Evolutionary conservation across 2,329 filamentous ascomycete species (phyloP).

Genomic region (Aschersonia sp.): DNA sequence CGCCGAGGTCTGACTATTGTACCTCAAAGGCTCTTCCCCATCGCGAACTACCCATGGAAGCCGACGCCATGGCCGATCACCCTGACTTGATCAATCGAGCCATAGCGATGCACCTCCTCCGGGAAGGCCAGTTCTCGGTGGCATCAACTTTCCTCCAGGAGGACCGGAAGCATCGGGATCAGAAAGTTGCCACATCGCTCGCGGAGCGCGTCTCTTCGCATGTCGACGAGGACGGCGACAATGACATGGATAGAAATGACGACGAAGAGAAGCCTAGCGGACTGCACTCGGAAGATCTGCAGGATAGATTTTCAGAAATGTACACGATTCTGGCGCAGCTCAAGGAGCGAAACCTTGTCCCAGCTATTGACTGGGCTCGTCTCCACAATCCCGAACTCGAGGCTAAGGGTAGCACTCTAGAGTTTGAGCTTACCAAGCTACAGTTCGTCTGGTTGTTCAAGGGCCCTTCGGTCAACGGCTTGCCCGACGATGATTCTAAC

Average conservation of each 20-base stretch:
- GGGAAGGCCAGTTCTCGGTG: slow-evolving; percentile 84
- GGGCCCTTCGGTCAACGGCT: slow-evolving; percentile 37
- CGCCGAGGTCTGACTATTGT: too few species aligned
- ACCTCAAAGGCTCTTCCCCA: slow-evolving; percentile 20
- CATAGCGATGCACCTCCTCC: slow-evolving; percentile 89
- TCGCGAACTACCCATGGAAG: slow-evolving; percentile 58
- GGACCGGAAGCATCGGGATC: slow-evolving; percentile 26
- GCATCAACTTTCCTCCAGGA: slow-evolving; percentile 76
- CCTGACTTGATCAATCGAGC: slow-evolving; percentile 74
- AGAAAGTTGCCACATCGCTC: slow-evolving; percentile 6
- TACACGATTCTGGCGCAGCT: slow-evolving; percentile 75
- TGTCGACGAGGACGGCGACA: slow-evolving; percentile 17
- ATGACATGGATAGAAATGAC: slow-evolving; percentile 15
- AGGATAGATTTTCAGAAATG: slow-evolving; percentile 75
- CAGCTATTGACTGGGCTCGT: slow-evolving; percentile 79
- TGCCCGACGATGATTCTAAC: slow-evolving; percentile 36
- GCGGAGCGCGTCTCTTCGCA: slow-evolving; percentile 5
- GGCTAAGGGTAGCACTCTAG: slow-evolving; percentile 74
- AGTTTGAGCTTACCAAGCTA: slow-evolving; percentile 84
- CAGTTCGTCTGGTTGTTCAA: slow-evolving; percentile 85
- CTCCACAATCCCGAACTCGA: slow-evolving; percentile 58
- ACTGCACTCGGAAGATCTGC: slow-evolving; percentile 38
- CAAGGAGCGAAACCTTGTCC: slow-evolving; percentile 57
- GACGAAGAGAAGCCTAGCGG: slow-evolving; percentile 7
- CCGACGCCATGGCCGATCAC: slow-evolving; percentile 66